Conservation (phyloP, 176 grass and related monocot species). For the Oryza brachyantha region DNA sequence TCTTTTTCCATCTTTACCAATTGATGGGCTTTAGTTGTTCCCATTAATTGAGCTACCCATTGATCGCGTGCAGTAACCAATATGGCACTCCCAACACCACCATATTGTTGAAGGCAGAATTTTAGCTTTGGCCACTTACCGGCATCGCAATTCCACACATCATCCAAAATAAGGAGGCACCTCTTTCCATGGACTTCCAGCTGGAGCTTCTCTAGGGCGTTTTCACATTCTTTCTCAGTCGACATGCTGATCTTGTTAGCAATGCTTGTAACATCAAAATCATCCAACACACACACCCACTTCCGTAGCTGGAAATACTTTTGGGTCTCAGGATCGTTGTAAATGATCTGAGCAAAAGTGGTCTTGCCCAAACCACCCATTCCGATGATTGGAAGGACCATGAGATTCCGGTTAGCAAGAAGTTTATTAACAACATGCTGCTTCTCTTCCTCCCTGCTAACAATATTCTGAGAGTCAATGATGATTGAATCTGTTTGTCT, state of each 20-base stretch:
- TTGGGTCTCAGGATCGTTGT: not conserved
- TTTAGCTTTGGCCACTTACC: slow-evolving; percentile 10
- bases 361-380: slow-evolving; percentile 43
- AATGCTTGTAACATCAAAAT: slow-evolving; percentile 12
- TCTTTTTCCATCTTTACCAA: not conserved
- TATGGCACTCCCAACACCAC: slow-evolving; percentile 20
- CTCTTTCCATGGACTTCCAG: too few relatives aligned
- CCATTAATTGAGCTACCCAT: not conserved
- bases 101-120: not conserved
- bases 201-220: too few relatives aligned
- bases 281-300: slow-evolving; percentile 38
- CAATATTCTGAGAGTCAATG: not conserved
- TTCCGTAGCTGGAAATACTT: not conserved
- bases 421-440: not conserved
- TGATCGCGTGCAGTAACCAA: slow-evolving; percentile 26
- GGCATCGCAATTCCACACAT: slow-evolving; percentile 30
- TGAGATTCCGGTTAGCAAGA: not conserved
- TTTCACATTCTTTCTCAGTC: not conserved
- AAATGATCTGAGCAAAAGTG: slow-evolving; percentile 26
- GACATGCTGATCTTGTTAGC: slow-evolving; percentile 2
- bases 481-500: slow-evolving; percentile 9
- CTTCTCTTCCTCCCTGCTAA: slow-evolving; percentile 17
- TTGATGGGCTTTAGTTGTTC: not conserved
- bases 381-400: slow-evolving; percentile 26
- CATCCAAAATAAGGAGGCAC: too few relatives aligned